phyloP scores from a whole-genome alignment of 192 early-diverging fungal genomes.

The Coemansia sp. region DNA sequence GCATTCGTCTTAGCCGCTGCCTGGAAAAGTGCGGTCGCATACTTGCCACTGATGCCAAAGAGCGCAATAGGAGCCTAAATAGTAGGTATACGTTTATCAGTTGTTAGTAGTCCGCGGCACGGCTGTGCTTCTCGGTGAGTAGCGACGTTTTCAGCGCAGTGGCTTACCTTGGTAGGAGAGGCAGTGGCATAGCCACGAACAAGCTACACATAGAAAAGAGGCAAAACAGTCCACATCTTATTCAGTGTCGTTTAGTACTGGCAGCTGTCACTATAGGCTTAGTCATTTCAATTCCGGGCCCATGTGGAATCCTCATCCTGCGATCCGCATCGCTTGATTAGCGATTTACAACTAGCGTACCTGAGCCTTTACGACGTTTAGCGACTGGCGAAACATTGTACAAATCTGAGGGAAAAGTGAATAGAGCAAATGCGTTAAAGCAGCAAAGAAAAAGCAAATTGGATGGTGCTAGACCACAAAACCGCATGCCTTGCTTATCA shows the following conservation, averaged over 20 bases:
- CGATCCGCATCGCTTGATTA: not conserved
- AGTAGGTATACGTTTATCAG: not conserved
- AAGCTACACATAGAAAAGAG: constrained; percentile 42
- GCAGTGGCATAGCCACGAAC: constrained; percentile 62
- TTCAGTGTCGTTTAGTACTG: not conserved
- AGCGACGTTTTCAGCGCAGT: not conserved
- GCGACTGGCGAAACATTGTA: constrained; percentile 48
- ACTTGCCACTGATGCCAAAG: constrained; percentile 94
- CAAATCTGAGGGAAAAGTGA: not conserved
- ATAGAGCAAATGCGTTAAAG: not conserved
- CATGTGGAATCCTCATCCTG: not conserved
- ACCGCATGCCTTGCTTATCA: not conserved
- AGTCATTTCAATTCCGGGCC: not conserved
- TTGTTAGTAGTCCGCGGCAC: not conserved
- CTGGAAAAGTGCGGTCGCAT: constrained; percentile 94
- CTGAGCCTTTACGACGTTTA: constrained; percentile 49
- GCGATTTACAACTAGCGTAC: constrained; percentile 17
- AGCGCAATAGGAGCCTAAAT: constrained; percentile 76
- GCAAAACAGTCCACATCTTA: not conserved
- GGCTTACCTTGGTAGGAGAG: constrained; percentile 53
- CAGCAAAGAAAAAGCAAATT: not conserved
- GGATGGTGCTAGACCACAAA: not conserved
- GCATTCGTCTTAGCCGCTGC: constrained; percentile 83
- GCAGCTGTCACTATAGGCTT: not conserved
- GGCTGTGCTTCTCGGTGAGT: not conserved